Evolutionary conservation across 306 rosid species (phyloP), one percentile per base, ranked within the genome.

Genomic region (Ochetophila trinervis): DNA sequence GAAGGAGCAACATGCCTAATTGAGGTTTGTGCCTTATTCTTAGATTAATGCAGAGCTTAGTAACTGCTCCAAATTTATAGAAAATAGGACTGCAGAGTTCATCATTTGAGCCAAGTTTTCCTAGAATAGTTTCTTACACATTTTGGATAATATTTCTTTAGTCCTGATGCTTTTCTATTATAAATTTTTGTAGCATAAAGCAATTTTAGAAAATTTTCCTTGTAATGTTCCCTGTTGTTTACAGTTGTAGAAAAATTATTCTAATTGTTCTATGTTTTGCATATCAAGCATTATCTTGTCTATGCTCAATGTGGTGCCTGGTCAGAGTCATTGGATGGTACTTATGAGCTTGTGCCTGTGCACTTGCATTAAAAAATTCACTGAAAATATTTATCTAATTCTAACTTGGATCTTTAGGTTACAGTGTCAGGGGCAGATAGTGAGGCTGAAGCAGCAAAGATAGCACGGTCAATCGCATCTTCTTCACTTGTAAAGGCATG

Each of bases 1-100:
- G 97, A 93, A 80, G 97, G 99, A 65, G 99, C 99, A 65, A 93
- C 99, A 15, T 93, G 97, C 84, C 88, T 93, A 17, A 80, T 90
- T 78, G 99, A 93, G 96, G 99, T 93, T 21, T 49, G 83, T 74
- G 63, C 65, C 57, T 62, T 34, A 47, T 63, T 74, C 56, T 59
- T 69, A 63, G 62, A 62, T 65, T 24, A 68, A 18, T 65, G 4
- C 10, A 47, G 48, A 27, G 27, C 27, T 5, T 16, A 40, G 27
- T 4, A 27, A 56, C 42, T 53, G n/a, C 10, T 2, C 2, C 8
- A 7, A 24, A 42, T 23, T 37, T 55, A n/a, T 6, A n/a, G 8
- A n/a, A 45, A 16, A 51, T 47, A 54, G 21, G 61, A 19, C 27
- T 54, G 19, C 54, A 59, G 57, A 34, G 57, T 19, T 62, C 15